These are phyloP conservation scores for Cymbidium sinense DNA, from an alignment of 106 monocot genomes.

Conservation along the genomic window DNA sequence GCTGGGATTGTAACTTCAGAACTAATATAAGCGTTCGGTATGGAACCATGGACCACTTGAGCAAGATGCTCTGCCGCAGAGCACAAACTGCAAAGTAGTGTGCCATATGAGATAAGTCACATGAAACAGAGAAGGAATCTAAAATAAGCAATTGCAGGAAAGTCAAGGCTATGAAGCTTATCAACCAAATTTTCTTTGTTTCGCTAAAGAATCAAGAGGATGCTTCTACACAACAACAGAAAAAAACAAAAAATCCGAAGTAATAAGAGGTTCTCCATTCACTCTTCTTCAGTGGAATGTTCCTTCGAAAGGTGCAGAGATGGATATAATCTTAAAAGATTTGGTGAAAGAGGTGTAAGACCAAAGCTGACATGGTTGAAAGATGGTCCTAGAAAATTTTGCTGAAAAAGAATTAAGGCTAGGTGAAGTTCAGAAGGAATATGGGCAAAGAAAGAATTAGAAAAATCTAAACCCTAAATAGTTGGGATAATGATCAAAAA, in stretches of 20 bases:
- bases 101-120: slow-evolving; percentile 2
- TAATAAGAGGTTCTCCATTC: background rate
- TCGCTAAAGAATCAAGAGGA: background rate
- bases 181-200: background rate
- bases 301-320: background rate
- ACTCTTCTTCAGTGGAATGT: background rate
- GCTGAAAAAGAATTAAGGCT: background rate
- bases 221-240: background rate
- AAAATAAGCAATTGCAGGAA: background rate
- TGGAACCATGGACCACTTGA: slow-evolving; percentile 51
- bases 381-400: background rate
- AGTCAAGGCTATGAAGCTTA: background rate
- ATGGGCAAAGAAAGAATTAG: background rate
- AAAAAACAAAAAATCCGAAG: background rate
- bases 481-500: background rate
- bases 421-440: background rate
- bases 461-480: background rate
- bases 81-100: slow-evolving; percentile 47
- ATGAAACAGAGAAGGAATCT: background rate
- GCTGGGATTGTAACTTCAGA: slow-evolving; percentile 28
- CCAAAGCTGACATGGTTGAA: background rate
- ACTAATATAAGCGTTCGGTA: slow-evolving; percentile 49
- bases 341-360: background rate
- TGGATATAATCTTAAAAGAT: background rate
- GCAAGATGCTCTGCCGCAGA: slow-evolving; percentile 72